Evolutionary conservation across 257 asterid genomes (phyloP), one percentile per base, ranked within the genome.

Genomic region (Nicotiana obtusifolia): DNA sequence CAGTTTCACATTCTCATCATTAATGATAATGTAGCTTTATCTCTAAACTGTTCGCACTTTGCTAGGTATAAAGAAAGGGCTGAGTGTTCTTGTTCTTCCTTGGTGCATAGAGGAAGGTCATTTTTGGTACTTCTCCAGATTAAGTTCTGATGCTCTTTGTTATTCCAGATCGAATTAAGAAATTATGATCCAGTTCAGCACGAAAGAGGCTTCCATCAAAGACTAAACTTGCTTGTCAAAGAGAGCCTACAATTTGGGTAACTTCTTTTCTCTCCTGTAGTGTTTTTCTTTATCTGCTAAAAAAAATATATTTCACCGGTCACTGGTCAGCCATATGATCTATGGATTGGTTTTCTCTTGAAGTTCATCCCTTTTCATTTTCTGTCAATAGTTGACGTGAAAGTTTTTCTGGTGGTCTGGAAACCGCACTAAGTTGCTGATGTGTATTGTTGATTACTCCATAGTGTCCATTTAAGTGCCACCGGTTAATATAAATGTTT

Each of bases 161-260:
- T 64, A 62, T 88, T 84, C 82, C 97, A 95, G 99, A 89, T 95
- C 61, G 95, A 93, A 82, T 88, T 88, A 84, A 90, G 86, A 54
- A 91, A 90, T 82, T 95, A 95, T 83, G 88, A 88, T 86, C 98
- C 99, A 73, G 77, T 87, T 87, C 92, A 88, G 87, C 92, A 95
- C 49, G 93, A 94, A 82, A 89, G 97, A 90, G 99, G 98, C 78
- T 93, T 95, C 86, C 99, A 95, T 84, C 90, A 88, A 84, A 90
- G 90, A 71, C 89, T 95, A 80, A 93, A 94, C 93, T 81, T 85
- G 86, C 97, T 95, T 73, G 96, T 94, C 44, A 94, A 95, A 88
- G 93, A 91, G 89, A 95, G 99, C 89, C 93, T 94, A 54, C 97
- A 90, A 78, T 85, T 88, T 64, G 97, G 99, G 99, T 95, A 91